A percentile compares a stretch with the other conserved stretches of the same genome.
These are phyloP conservation scores for Mucor irregularis DNA, from an alignment of 371 early-diverging fungal genomes.

Conservation along the genomic window DNA sequence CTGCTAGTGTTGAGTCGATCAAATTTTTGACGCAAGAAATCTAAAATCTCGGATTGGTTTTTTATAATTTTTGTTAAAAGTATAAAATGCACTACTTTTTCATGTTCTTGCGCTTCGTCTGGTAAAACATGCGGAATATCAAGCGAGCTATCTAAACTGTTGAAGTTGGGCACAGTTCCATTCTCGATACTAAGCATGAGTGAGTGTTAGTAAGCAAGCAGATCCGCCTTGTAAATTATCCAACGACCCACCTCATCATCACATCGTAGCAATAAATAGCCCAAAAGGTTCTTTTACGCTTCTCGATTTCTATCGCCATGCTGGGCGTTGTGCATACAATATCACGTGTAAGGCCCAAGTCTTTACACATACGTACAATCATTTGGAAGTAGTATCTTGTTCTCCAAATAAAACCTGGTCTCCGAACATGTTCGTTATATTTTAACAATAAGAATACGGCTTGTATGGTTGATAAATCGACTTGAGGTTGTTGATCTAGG, in stretches of 20 bases:
- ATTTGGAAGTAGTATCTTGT: constrained; percentile 30
- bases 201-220: not conserved
- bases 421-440: constrained; percentile 36
- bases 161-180: constrained; percentile 21
- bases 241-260: constrained; percentile 31
- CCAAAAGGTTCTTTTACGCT: constrained; percentile 32
- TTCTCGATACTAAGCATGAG: constrained; percentile 22
- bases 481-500: constrained; percentile 20
- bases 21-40: constrained; percentile 13
- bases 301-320: constrained; percentile 15
- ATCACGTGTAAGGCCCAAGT: constrained; percentile 23
- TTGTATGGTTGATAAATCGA: constrained; percentile 30
- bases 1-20: not conserved
- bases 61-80: constrained; percentile 15
- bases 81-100: constrained; percentile 25
- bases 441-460: constrained; percentile 33
- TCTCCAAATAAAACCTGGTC: constrained; percentile 34
- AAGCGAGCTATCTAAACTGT: not conserved
- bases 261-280: constrained; percentile 33
- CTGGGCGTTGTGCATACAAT: not conserved
- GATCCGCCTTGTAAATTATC: too few relatives aligned
- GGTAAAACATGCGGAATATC: constrained; percentile 18
- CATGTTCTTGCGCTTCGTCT: constrained; percentile 22
- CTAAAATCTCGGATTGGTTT: constrained; percentile 18
- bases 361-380: constrained; percentile 30